Conservation (phyloP, 1,139 yeast species). For the Yamadazyma sp. region DNA sequence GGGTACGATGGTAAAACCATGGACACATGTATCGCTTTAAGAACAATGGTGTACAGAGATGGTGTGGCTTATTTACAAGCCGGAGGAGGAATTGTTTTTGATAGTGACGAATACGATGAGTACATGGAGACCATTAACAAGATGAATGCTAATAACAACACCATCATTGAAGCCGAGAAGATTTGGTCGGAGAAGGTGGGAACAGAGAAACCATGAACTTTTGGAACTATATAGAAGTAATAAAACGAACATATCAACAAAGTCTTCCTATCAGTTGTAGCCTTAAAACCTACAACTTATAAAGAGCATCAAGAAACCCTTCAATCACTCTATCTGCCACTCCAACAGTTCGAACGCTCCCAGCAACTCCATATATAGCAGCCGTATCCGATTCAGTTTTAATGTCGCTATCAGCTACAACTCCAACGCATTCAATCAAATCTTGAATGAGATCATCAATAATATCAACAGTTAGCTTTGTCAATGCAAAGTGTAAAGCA, state of each 20-base stretch:
- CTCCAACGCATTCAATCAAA: slow-evolving; percentile 49
- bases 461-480: slow-evolving; percentile 64
- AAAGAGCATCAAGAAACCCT: slow-evolving; percentile 78
- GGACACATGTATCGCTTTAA: slow-evolving; percentile 96
- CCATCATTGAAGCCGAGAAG: slow-evolving; percentile 86
- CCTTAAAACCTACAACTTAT: slow-evolving; percentile 49
- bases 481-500: slow-evolving; percentile 87
- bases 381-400: slow-evolving; percentile 61
- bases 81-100: slow-evolving; percentile 97
- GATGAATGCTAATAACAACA: slow-evolving; percentile 89
- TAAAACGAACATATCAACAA: too few relatives aligned
- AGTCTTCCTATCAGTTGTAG: too few relatives aligned
- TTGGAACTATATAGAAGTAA: background rate
- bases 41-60: slow-evolving; percentile 94
- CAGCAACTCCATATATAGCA: slow-evolving; percentile 93
- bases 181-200: slow-evolving; percentile 63
- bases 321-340: slow-evolving; percentile 80
- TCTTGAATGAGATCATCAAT: slow-evolving; percentile 62
- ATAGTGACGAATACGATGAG: slow-evolving; percentile 93
- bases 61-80: slow-evolving; percentile 93
- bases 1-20: slow-evolving; percentile 88
- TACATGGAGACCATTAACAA: slow-evolving; percentile 95
- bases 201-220: background rate
- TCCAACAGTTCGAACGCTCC: slow-evolving; percentile 78
- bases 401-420: slow-evolving; percentile 28